Base-by-base conservation (phyloP, 2,329 filamentous ascomycete species). In the Trichothecium sympodiale region DNA sequence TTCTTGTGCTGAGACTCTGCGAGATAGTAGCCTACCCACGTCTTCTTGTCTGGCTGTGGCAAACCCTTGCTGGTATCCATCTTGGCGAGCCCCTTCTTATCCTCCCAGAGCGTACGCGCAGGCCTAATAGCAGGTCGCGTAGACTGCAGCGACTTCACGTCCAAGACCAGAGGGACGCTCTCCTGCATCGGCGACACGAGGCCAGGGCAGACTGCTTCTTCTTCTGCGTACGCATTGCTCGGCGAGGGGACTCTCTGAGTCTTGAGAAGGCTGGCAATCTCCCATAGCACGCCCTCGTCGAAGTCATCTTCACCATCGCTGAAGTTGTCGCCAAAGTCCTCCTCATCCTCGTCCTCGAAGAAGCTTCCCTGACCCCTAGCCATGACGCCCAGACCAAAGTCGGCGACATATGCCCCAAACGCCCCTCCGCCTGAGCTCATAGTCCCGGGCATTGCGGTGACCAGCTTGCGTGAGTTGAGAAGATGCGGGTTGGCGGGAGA, bases 221-320 rank as follows among this genome's bases (percentile, higher is more conserved):
- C 50, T 34, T 56, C 49, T 9, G 64, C 65, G 14, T 73, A 50
- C 8, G 76, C 51, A 45, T 67, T 75, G 29, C 67, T 48, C 43
- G 61, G 67, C 10, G 70, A 69, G 4, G 71, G 69, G 4, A 75
- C 53, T 33, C 65, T 52, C 37, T 67, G 63, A 3, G 65, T 60
- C 50, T 69, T 66, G 9, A 79, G 57, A 29, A 79, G 58, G 40
- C 60, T 74, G 39, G 74, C 74, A 54, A 80, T 79, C 48, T 79
- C 74, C 70, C 72, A 77, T 17, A 79, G 56, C 1, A 72, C 78
- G 8, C 59, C 67, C 54, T 79, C 74, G 41, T 78, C 74, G 42
- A 78, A 77, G 16, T 63, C 66, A 34, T 71, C 69, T 27, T 66
- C 45, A 39, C 43, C 40, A 28, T 47, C 43, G 14, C 41, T 29